A percentile compares a stretch with the other conserved stretches of the same genome.
Conservation (phyloP, 495 filamentous ascomycete species). For the Clavariopsis aquatica region DNA sequence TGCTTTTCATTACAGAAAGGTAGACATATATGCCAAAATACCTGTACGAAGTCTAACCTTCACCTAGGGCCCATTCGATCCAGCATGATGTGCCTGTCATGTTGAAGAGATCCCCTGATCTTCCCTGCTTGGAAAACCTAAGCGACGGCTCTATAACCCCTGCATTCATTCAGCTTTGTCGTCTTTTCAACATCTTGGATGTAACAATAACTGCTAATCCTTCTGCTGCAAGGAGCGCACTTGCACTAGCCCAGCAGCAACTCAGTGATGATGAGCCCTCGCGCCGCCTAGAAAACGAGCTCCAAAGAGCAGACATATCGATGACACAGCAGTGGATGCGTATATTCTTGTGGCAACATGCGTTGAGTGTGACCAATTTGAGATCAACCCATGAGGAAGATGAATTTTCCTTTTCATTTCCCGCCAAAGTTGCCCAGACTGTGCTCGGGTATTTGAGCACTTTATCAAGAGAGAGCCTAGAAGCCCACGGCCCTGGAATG, state of each 20-base stretch:
- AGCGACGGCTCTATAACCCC: conserved; percentile 42
- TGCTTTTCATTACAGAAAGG: conserved; percentile 53
- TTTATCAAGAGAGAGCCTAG: conserved; percentile 45
- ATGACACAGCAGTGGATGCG: conserved; percentile 55
- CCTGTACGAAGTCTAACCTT: conserved; percentile 1
- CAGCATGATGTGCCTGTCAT: conserved; percentile 51
- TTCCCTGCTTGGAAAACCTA: conserved; percentile 36
- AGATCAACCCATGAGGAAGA: conserved; percentile 14
- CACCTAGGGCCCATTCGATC: conserved; percentile 46
- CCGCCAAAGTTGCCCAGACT: conserved; percentile 49
- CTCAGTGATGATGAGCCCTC: conserved; percentile 41
- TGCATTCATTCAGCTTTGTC: conserved; percentile 50
- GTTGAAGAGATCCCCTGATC: conserved; percentile 43
- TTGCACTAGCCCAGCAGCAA: conserved; percentile 44
- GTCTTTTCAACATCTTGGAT: conserved; percentile 50
- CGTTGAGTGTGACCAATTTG: conserved; percentile 30
- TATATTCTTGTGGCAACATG: conserved; percentile 50
- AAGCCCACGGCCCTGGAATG: conserved; percentile 47
- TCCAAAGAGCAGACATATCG: conserved; percentile 52
- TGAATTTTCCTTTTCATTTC: conserved; percentile 41
- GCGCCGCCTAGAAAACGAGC: conserved; percentile 43
- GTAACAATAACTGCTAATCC: conserved; percentile 39
- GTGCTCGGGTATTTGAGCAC: conserved; percentile 48
- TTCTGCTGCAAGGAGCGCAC: conserved; percentile 32
- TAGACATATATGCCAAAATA: not conserved